These are phyloP conservation scores for Aspergillus sclerotioniger DNA, from an alignment of 495 filamentous ascomycete species.

Conservation along the genomic window DNA sequence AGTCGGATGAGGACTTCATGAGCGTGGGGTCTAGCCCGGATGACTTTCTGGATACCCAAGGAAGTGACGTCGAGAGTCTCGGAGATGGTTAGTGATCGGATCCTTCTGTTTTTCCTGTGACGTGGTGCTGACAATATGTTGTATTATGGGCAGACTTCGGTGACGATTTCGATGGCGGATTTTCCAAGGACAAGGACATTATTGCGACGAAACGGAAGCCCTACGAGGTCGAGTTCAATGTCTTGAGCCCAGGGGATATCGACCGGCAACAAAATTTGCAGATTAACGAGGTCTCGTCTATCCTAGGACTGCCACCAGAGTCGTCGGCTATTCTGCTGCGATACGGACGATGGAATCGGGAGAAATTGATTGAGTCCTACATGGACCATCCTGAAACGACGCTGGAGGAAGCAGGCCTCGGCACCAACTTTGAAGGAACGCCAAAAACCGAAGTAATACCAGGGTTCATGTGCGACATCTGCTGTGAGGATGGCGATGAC, in stretches of 20 bases:
- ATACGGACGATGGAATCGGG: conserved; percentile 91
- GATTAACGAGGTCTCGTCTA: conserved; percentile 82
- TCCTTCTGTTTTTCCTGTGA: background rate
- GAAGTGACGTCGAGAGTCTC: conserved; percentile 75
- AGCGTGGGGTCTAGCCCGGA: conserved; percentile 80
- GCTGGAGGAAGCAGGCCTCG: conserved; percentile 83
- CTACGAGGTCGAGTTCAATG: conserved; percentile 82
- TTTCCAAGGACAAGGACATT: conserved; percentile 73
- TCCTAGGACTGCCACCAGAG: conserved; percentile 83
- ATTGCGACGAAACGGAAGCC: conserved; percentile 65
- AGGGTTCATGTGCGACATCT: conserved; percentile 90
- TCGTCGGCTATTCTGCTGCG: conserved; percentile 85
- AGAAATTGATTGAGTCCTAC: conserved; percentile 88
- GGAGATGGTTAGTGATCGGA: conserved; percentile 65
- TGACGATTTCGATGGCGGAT: conserved; percentile 73
- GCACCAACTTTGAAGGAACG: conserved; percentile 56
- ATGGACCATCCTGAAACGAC: conserved; percentile 80
- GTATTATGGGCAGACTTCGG: conserved; percentile 59
- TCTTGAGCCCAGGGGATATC: conserved; percentile 76
- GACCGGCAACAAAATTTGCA: conserved; percentile 78
- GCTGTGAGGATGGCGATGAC: conserved; percentile 80
- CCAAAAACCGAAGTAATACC: conserved; percentile 67
- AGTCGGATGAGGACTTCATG: conserved; percentile 96
- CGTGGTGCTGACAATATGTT: background rate
- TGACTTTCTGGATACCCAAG: conserved; percentile 61